phyloP scores from a whole-genome alignment of 768 basidiomycete species.

The Epithele typhae region DNA sequence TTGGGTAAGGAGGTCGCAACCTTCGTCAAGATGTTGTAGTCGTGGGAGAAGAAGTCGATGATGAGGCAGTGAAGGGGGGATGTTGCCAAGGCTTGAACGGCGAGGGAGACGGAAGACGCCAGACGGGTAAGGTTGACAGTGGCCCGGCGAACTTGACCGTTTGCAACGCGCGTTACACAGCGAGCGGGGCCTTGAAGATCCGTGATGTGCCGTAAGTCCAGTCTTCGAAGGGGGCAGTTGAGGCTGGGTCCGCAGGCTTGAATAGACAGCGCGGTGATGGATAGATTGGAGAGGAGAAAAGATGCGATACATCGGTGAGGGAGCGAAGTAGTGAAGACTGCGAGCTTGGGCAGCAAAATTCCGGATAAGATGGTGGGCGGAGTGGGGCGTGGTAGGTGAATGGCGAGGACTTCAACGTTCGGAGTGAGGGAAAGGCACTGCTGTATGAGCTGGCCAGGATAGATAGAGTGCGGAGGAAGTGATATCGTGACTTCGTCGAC shows the following conservation, averaged over 20 bases:
- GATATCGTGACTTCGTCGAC: not conserved
- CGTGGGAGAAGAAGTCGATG: conserved; percentile 3
- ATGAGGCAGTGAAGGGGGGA: not conserved
- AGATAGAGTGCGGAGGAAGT: not conserved
- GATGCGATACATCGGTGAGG: not conserved
- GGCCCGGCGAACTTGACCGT: not conserved
- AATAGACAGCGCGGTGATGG: not conserved
- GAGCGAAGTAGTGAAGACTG: not conserved
- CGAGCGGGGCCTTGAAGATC: conserved; percentile 2
- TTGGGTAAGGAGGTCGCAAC: not conserved
- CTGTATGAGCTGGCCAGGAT: not conserved
- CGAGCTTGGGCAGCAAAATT: not conserved
- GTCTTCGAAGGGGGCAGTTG: not conserved
- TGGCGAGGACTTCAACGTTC: not conserved
- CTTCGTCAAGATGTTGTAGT: not conserved
- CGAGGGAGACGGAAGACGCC: not conserved
- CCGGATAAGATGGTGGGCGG: not conserved
- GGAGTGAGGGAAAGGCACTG: not conserved
- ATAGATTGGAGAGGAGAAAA: not conserved
- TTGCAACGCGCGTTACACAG: not conserved
- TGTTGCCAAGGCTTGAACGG: not conserved
- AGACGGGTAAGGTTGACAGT: conserved; percentile 1
- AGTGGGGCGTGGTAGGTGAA: not conserved
- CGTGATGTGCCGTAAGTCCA: not conserved
- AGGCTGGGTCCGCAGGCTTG: not conserved